These are phyloP conservation scores for Extremus antarcticus DNA, from an alignment of 495 filamentous ascomycete genomes.

Conservation along the genomic window DNA sequence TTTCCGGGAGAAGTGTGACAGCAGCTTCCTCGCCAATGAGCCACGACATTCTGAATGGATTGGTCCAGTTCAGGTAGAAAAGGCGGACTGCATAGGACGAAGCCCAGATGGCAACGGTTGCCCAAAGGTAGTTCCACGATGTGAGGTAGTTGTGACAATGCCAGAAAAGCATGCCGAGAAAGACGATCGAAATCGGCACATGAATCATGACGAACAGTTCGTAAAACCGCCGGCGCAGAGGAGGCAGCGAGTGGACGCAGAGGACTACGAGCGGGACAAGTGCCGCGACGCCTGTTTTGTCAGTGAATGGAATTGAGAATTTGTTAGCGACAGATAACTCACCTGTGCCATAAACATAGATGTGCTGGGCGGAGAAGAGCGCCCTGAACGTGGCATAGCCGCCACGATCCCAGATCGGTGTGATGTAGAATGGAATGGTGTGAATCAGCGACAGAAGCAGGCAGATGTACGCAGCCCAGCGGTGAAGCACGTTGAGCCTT, in stretches of 20 bases:
- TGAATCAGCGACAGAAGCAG: constrained; percentile 75
- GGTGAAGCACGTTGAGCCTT: constrained; percentile 82
- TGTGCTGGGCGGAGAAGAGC: constrained; percentile 49
- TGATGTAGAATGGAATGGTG: constrained; percentile 79
- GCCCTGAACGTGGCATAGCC: constrained; percentile 54
- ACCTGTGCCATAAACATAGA: constrained; percentile 74
- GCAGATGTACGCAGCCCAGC: constrained; percentile 84
- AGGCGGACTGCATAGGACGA: constrained; percentile 36
- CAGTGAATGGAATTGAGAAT: background rate
- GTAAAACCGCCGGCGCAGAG: constrained; percentile 54
- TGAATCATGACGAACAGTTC: constrained; percentile 78
- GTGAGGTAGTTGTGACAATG: constrained; percentile 86
- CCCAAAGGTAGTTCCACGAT: constrained; percentile 83
- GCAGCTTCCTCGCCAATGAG: constrained; percentile 81
- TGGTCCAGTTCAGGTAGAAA: constrained; percentile 73
- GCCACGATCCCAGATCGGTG: constrained; percentile 70
- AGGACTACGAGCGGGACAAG: constrained; percentile 71
- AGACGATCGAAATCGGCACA: constrained; percentile 68
- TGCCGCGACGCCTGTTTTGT: constrained; percentile 56
- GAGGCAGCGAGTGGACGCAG: constrained; percentile 69
- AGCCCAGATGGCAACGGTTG: constrained; percentile 73
- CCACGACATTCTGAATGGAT: constrained; percentile 66
- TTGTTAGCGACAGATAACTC: constrained; percentile 6
- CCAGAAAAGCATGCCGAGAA: constrained; percentile 84
- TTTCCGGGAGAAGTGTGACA: constrained; percentile 77